Evolutionary conservation across 805 yeast species (phyloP).

Genomic region (Priceomyces fermenticarens): DNA sequence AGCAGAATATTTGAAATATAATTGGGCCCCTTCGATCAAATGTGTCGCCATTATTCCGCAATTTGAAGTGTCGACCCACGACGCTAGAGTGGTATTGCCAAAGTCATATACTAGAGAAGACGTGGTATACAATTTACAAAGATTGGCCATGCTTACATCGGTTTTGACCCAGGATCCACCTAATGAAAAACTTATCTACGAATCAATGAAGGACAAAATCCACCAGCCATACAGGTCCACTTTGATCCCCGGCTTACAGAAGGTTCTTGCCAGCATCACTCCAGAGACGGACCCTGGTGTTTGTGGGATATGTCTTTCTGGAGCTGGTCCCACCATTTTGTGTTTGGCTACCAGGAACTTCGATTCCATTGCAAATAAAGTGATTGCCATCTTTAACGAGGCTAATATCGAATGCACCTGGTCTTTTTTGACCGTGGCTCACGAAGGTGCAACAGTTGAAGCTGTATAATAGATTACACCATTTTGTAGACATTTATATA

Average conservation of each 20-base stretch:
- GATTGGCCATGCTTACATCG: conserved; percentile 87
- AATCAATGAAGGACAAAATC: conserved; percentile 94
- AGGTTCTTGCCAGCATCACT: conserved; percentile 74
- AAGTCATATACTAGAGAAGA: conserved; percentile 72
- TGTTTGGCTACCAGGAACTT: conserved; percentile 89
- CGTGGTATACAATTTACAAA: conserved; percentile 87
- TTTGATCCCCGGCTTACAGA: conserved; percentile 86
- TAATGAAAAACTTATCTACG: conserved; percentile 76
- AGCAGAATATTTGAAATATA: conserved; percentile 85
- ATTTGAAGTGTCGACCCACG: conserved; percentile 92
- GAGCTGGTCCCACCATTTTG: conserved; percentile 97
- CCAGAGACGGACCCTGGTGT: conserved; percentile 82
- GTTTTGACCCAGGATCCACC: conserved; percentile 87
- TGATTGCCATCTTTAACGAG: conserved; percentile 63
- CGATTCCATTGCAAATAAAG: conserved; percentile 76
- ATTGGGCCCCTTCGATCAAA: conserved; percentile 76
- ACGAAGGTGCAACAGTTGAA: conserved; percentile 74
- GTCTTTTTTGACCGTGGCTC: conserved; percentile 82
- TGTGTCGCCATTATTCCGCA: conserved; percentile 92
- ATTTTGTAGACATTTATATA: conserved; percentile 1
- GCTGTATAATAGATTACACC: conserved; percentile 1
- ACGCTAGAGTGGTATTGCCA: conserved; percentile 88
- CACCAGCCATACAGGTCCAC: conserved; percentile 97
- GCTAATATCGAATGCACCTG: conserved; percentile 72
- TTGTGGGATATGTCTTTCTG: conserved; percentile 91